phyloP scores from a whole-genome alignment of 495 filamentous ascomycete species.

The Hypomontagnella submonticulosa region DNA sequence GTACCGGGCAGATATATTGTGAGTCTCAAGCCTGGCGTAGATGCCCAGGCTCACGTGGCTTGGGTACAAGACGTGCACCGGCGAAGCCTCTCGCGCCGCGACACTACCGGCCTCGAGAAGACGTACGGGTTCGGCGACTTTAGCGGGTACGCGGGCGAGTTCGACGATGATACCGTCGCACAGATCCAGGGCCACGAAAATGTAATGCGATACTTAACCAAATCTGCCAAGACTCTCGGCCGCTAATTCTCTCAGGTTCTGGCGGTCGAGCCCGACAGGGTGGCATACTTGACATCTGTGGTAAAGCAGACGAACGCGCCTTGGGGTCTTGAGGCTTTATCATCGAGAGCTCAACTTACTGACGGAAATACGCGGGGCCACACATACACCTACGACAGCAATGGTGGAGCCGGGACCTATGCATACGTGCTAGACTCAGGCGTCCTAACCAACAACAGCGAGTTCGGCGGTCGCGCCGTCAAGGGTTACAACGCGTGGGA shows the following conservation, averaged over 20 bases:
- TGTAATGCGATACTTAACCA: constrained; percentile 28
- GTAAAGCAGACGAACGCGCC: constrained; percentile 50
- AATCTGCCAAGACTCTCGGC: background rate
- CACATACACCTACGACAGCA: constrained; percentile 55
- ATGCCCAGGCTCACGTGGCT: constrained; percentile 27
- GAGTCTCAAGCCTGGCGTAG: constrained; percentile 57
- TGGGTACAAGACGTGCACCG: constrained; percentile 37
- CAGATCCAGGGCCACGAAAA: constrained; percentile 51
- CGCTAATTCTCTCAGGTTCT: constrained; percentile 21
- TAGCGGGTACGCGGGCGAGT: constrained; percentile 53
- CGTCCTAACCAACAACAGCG: constrained; percentile 56
- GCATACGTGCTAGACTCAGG: constrained; percentile 60
- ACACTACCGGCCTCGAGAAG: constrained; percentile 48
- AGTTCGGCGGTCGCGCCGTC: constrained; percentile 64
- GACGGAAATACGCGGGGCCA: constrained; percentile 26
- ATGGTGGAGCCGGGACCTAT: constrained; percentile 54
- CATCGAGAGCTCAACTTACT: constrained; percentile 45
- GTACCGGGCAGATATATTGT: constrained; percentile 65
- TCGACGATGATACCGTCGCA: constrained; percentile 49
- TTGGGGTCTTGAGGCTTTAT: constrained; percentile 58
- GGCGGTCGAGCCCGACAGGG: constrained; percentile 27
- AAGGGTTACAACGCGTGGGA: constrained; percentile 58
- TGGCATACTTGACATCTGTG: constrained; percentile 14
- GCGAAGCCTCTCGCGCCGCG: constrained; percentile 20
- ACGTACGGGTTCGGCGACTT: constrained; percentile 52